Evolutionary conservation across 345 rosid species (phyloP), one percentile per base, ranked within the genome.

Genomic region (Melaleuca alternifolia): DNA sequence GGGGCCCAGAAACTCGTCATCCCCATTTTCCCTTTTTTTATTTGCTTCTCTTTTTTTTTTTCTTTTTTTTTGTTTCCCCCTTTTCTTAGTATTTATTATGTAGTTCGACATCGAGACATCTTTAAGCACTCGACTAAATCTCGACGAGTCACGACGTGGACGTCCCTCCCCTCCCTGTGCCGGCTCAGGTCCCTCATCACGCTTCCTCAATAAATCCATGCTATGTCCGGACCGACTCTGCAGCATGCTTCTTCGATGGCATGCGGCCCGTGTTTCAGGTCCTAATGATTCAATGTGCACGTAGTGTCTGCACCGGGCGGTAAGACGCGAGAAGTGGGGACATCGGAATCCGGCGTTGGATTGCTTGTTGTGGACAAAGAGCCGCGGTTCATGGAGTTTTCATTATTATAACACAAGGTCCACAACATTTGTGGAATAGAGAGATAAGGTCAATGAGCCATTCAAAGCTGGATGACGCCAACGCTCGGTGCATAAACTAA

Each of bases 61-160:
- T 2, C 2, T 82, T 5, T 3, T 6, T 1, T 54, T 21, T 7
- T 11, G n/a, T 6, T 61, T 2, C 1, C 3, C 0, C 0, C 16
- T 65, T 9, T 7, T 33, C 9, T 16, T 52, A 51, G 5, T 15
- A 65, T 7, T 65, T 65, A 30, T 37, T 37, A 37, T 71, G 26
- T 37, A 9, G 48, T 71, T 71, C 1, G 26, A 37, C 18, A 71
- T 37, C 48, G 24, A 21, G 7, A 18, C 24, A 0, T 2, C 24
- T 5, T 71, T 8, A 4, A 16, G 24, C 79, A 33, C 24, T 37
- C 48, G 48, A 37, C 13, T 37, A 71, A 71, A 71, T 37, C 48
- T 71, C 1, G 71, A 59, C 41, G 4, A 41, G 41, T 41, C 41
- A 41, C 4, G 41, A 41, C 41, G 4, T 41, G 41, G 41, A 41